Evolutionary conservation across 768 basidiomycete genomes (phyloP).

Genomic region (Cubamyces sp.): DNA sequence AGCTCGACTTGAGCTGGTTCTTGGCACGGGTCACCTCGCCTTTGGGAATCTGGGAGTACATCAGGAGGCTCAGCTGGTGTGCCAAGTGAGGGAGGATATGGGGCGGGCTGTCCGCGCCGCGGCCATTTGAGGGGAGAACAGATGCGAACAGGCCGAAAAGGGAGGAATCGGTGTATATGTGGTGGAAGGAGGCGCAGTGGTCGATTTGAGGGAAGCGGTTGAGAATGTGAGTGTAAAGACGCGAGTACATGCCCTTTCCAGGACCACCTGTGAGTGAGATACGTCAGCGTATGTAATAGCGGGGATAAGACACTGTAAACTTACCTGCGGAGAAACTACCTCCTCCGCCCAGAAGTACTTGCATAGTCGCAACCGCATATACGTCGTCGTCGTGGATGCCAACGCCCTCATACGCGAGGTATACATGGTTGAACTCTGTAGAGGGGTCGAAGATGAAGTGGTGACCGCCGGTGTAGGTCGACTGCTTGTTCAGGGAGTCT

Average conservation of each 20-base stretch:
- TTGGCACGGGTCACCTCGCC: constrained; percentile 84
- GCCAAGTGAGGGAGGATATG: constrained; percentile 84
- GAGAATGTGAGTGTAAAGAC: constrained; percentile 93
- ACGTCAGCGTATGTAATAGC: constrained; percentile 2
- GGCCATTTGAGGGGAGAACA: constrained; percentile 68
- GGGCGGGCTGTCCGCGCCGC: constrained; percentile 63
- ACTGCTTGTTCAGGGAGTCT: constrained; percentile 34
- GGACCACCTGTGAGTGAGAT: constrained; percentile 69
- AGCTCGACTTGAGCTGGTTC: constrained; percentile 90
- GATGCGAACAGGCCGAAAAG: constrained; percentile 91
- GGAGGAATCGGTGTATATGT: constrained; percentile 94
- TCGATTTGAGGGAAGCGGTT: constrained; percentile 94
- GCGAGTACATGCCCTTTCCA: constrained; percentile 99
- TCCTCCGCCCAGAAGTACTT: constrained; percentile 93
- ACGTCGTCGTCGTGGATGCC: constrained; percentile 92
- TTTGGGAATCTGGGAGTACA: constrained; percentile 67
- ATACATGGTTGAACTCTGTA: constrained; percentile 89
- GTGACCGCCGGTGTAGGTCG: constrained; percentile 86
- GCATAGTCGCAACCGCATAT: constrained; percentile 91
- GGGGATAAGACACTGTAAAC: constrained; percentile 12
- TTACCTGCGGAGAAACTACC: constrained; percentile 93
- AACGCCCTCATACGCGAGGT: constrained; percentile 90
- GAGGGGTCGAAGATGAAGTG: constrained; percentile 61
- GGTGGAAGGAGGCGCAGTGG: constrained; percentile 96
- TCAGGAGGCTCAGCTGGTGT: constrained; percentile 82